phyloP scores from a whole-genome alignment of 176 grass and related monocot species.

The Oryza australiensis region DNA sequence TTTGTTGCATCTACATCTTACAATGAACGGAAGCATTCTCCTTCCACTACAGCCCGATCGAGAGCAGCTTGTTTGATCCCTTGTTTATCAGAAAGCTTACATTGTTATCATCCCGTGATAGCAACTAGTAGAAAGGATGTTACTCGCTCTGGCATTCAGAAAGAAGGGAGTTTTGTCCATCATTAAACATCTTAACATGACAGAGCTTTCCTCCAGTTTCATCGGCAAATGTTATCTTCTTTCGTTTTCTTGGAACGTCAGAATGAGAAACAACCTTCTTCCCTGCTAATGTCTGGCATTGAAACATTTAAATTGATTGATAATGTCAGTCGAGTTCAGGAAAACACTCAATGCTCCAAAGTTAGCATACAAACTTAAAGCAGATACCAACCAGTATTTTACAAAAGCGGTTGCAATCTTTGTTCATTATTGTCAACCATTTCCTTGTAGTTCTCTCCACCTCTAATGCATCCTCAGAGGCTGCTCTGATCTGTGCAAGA shows the following conservation, averaged over 20 bases:
- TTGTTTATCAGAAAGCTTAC: neutral
- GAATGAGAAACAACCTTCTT: conserved; percentile 39
- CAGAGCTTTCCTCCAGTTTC: conserved; percentile 88
- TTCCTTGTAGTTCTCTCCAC: conserved; percentile 78
- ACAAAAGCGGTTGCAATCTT: conserved; percentile 97
- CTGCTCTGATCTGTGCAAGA: conserved; percentile 61
- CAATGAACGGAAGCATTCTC: conserved; percentile 21
- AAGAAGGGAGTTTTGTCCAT: conserved; percentile 30
- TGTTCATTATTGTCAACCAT: conserved; percentile 84
- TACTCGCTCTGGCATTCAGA: conserved; percentile 41
- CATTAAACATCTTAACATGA: conserved; percentile 66
- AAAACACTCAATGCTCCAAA: neutral
- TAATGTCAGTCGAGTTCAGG: conserved; percentile 22
- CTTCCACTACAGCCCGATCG: neutral
- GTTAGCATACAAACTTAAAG: conserved; percentile 11
- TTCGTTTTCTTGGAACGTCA: conserved; percentile 45
- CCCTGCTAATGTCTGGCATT: conserved; percentile 58
- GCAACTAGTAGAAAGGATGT: neutral
- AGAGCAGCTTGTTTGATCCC: conserved; percentile 7
- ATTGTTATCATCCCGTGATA: neutral
- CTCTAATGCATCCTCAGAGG: conserved; percentile 65
- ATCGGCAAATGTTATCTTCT: conserved; percentile 88
- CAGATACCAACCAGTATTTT: conserved; percentile 83
- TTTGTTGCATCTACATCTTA: neutral
- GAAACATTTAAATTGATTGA: conserved; percentile 24